Percentiles rank a stretch among this genome's conserved stretches.
Evolutionary conservation across 2,329 filamentous ascomycete genomes (phyloP).

Genomic region (Cryoendolithus antarcticus): DNA sequence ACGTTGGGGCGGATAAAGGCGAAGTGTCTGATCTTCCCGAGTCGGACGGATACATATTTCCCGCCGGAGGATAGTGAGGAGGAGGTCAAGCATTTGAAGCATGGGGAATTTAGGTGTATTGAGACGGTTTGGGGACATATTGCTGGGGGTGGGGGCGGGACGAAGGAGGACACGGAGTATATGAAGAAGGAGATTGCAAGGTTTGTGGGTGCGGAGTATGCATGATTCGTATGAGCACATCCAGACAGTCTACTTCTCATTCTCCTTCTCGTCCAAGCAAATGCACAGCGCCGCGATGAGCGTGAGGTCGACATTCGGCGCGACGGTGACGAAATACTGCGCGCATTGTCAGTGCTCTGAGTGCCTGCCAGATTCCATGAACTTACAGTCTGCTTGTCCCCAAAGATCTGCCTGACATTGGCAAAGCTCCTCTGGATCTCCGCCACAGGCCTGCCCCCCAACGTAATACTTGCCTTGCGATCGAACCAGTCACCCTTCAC

Average conservation of each 20-base stretch:
- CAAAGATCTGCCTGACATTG: slow-evolving; percentile 45
- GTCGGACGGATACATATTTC: slow-evolving; percentile 30
- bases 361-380: neutral
- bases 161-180: slow-evolving; percentile 22
- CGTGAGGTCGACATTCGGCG: slow-evolving; percentile 53
- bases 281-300: slow-evolving; percentile 56
- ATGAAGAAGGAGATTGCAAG: slow-evolving; percentile 15
- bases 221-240: too few species aligned
- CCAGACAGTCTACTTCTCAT: slow-evolving; percentile 24
- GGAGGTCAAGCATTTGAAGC: slow-evolving; percentile 24
- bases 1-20: slow-evolving; percentile 25
- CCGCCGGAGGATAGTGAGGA: slow-evolving; percentile 27
- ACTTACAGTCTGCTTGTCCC: slow-evolving; percentile 45
- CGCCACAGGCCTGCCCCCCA: slow-evolving; percentile 41
- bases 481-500: slow-evolving; percentile 54
- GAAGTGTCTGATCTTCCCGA: slow-evolving; percentile 27
- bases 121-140: slow-evolving; percentile 31
- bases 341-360: slow-evolving; percentile 2
- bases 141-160: slow-evolving; percentile 27
- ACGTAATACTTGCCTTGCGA: slow-evolving; percentile 43
- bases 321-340: slow-evolving; percentile 48
- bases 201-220: slow-evolving; percentile 6
- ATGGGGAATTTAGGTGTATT: slow-evolving; percentile 22
- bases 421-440: slow-evolving; percentile 47
- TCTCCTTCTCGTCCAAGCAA: slow-evolving; percentile 54